A percentile compares a stretch with the other conserved stretches of the same genome.
phyloP scores from a whole-genome alignment of 2,329 filamentous ascomycete species.

The Cladosporium sp. region DNA sequence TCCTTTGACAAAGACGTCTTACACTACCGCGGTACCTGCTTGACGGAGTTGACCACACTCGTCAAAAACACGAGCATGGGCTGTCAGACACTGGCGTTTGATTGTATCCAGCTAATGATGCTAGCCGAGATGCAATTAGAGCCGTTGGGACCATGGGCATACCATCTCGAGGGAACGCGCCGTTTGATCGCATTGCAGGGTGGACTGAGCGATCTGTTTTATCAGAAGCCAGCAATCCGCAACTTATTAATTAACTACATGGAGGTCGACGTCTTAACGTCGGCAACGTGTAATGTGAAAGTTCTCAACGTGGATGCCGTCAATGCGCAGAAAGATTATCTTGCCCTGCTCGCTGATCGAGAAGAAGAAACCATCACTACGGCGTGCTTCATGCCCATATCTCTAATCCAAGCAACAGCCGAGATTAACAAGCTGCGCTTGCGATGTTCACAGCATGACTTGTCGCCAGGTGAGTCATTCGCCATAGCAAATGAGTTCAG shows the following conservation, averaged over 20 bases:
- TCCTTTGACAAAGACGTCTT: neutral
- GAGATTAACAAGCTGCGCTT: neutral
- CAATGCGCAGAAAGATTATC: neutral
- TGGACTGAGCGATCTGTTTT: neutral
- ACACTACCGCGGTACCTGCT: neutral
- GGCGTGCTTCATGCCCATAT: neutral
- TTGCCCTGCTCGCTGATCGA: neutral
- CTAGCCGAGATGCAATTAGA: neutral
- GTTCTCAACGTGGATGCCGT: neutral
- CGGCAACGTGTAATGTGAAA: neutral
- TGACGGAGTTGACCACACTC: neutral
- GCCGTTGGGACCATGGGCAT: slow-evolving; percentile 3
- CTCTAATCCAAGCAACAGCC: neutral
- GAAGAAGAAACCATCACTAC: neutral
- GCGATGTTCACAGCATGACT: neutral
- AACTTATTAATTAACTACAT: neutral
- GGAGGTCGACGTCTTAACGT: neutral
- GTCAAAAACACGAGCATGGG: neutral
- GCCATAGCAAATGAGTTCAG: neutral
- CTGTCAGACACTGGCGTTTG: neutral
- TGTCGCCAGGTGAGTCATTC: neutral
- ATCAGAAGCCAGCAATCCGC: neutral
- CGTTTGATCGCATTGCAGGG: neutral
- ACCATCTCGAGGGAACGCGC: neutral
- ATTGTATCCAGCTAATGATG: slow-evolving; percentile 4